A percentile compares a stretch with the other conserved stretches of the same genome.
phyloP scores from a whole-genome alignment of 2,329 filamentous ascomycete species.

The Zymoseptoria pseudotritici region DNA sequence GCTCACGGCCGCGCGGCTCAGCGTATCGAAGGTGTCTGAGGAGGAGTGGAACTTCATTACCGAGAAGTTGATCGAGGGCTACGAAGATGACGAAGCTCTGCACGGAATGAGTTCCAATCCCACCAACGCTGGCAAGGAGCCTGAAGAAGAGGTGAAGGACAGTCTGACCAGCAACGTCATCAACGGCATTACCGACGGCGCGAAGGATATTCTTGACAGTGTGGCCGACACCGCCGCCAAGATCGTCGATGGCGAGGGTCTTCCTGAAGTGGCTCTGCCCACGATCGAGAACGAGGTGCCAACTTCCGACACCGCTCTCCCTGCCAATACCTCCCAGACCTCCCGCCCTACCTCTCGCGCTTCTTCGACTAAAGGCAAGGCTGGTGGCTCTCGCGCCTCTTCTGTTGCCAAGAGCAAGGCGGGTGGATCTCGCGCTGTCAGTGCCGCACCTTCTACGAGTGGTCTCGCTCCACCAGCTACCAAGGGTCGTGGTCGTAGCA shows the following conservation, averaged over 20 bases:
- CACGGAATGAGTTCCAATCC: constrained; percentile 1
- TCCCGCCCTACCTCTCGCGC: constrained; percentile 12
- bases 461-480: constrained; percentile 5
- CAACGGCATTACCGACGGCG: not conserved
- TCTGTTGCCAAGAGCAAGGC: constrained; percentile 1
- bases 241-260: constrained; percentile 17
- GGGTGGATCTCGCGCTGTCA: constrained; percentile 5
- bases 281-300: constrained; percentile 6
- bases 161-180: not conserved
- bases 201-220: constrained; percentile 11
- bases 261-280: constrained; percentile 2
- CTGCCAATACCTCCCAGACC: constrained; percentile 7
- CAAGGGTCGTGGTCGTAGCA: constrained; percentile 10
- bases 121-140: not conserved
- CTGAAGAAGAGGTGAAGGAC: not conserved
- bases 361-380: not conserved
- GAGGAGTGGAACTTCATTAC: constrained; percentile 61
- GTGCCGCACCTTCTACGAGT: constrained; percentile 8
- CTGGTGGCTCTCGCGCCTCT: constrained; percentile 5
- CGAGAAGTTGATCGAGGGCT: constrained; percentile 25
- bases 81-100: constrained; percentile 14
- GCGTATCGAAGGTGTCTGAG: constrained; percentile 62
- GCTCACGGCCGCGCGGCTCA: constrained; percentile 72
- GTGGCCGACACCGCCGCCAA: constrained; percentile 32
- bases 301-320: constrained; percentile 10